Conservation (phyloP, 2,329 filamentous ascomycete genomes). For the Penicillium sumatraense region DNA sequence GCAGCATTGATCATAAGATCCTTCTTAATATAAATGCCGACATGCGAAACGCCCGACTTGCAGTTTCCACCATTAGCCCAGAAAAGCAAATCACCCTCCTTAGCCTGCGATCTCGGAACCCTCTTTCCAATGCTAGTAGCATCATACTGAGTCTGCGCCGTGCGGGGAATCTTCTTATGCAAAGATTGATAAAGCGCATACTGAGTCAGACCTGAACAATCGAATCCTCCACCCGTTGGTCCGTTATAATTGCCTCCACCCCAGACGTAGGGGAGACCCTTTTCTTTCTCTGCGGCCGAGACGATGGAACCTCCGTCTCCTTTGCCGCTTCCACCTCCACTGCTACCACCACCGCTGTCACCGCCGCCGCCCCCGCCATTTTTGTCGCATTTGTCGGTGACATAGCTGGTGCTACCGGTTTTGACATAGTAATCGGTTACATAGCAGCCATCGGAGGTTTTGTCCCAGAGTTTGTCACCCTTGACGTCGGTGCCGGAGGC, state of each 20-base stretch:
- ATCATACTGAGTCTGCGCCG: constrained; percentile 30
- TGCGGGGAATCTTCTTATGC: constrained; percentile 27
- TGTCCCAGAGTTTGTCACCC: constrained; percentile 29
- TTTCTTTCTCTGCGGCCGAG: constrained; percentile 24
- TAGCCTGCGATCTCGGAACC: constrained; percentile 21
- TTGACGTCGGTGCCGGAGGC: constrained; percentile 18
- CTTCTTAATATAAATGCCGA: constrained; percentile 28
- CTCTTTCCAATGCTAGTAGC: constrained; percentile 23
- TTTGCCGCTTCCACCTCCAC: constrained; percentile 3
- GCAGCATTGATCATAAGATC: constrained; percentile 32
- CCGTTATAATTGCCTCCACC: constrained; percentile 30
- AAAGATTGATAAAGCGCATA: constrained; percentile 29
- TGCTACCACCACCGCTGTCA: background rate
- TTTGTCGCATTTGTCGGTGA: constrained; percentile 12
- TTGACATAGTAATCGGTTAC: constrained; percentile 33
- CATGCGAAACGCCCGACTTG: constrained; percentile 24
- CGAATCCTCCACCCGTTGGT: constrained; percentile 28
- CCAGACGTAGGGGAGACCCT: constrained; percentile 32
- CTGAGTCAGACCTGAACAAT: constrained; percentile 33
- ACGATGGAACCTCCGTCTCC: constrained; percentile 24
- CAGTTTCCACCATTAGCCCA: constrained; percentile 28
- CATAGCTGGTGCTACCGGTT: constrained; percentile 24
- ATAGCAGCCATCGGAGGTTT: constrained; percentile 31
- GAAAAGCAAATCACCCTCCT: constrained; percentile 31
- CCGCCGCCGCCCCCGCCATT: constrained; percentile 1